Base-by-base conservation (phyloP, 1,284 basidiomycete species). In the Tetrapyrgos nigripes region DNA sequence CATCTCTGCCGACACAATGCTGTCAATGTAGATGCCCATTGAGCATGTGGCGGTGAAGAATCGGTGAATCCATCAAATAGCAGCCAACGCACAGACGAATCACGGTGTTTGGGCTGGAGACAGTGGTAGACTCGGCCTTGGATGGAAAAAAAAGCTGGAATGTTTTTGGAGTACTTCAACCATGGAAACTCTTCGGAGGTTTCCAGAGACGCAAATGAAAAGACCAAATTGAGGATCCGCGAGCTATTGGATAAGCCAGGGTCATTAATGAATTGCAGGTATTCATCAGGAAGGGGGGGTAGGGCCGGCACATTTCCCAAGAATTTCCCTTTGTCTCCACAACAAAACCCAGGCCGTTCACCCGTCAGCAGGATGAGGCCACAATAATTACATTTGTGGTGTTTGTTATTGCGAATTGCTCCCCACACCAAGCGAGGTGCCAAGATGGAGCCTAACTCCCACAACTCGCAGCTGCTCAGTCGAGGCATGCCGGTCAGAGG, bases 51-150 rank as follows among this genome's bases (percentile, higher is more conserved):
- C 2, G 57, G 51, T 19, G 37, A 3, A 4, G 50, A 31, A 3
- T 54, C n/a, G 44, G 64, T 33, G 35, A 69, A 70, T 0, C 68
- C 71, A 57, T 76, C 74, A 58, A 74, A 74, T 0, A 76, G 58
- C 6, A 77, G 58, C 76, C 75, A 75, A 5, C 64, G 65, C 1
- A 75, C 60, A 11, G 64, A 66, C 0, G 70, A 74, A 47, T 66
- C 61, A 0, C 55, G 6, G 50, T 71, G 70, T 3, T 48, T 55
- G 0, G 70, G 67, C 10, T 68, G 64, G 5, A 76, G 59, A 3
- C 70, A 64, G 58, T 76, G 75, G 54, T 76, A 76, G 2, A 74
- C 55, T 29, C 66, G 66, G 2, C 74, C 74, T 55, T 70, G 63
- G 17, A 76, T 67, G 4, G 71, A 59, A 10, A 76, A 17, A 57